Base-by-base conservation (phyloP, 768 basidiomycete species). In the Imleria badia region DNA sequence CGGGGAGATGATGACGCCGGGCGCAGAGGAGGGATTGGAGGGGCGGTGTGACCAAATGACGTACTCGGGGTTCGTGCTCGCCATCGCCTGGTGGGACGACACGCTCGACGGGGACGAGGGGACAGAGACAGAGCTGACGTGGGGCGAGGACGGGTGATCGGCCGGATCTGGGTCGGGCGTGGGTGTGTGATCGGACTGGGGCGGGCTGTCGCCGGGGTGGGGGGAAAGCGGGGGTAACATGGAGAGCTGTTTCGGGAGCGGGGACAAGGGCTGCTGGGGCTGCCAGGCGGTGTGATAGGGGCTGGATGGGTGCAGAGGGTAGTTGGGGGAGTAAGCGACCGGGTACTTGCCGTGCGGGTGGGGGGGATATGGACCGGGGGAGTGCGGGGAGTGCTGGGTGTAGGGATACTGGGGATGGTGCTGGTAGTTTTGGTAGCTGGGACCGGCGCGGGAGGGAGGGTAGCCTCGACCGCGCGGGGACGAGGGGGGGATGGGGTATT, bases 41-140 rank as follows among this genome's bases (percentile, higher is more conserved):
- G 89, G 89, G 23, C 86, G 80, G n/a, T 79, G 79, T 0, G 88
- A 86, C 86, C 87, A 90, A 35, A 91, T 80, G 6, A 82, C 85
- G 72, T 81, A 89, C 35, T 72, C 71, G 11, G 71, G 33, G 42
- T 23, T 11, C 23, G 43, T 14, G 31, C 6, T 29, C 26, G 48
- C n/a, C 47, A 41, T 45, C 20, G 23, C 5, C 30, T 20, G 19
- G 0, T 33, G 22, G 17, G 61, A 57, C n/a, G 48, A 46, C 17
- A 42, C 14, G 38, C n/a, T 47, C 8, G 58, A 46, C 10, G 45
- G 59, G 23, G 57, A 45, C 17, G 59, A 39, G n/a, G 57, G 30
- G 13, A 52, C 3, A 20, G 60, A 45, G 9, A 34, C 15, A n/a
- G 52, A 41, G 20, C 14, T 15, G 30, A 30, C 13, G 29, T 48